Conservation (phyloP, 2,329 filamentous ascomycete genomes). For the Akanthomyces muscarius region DNA sequence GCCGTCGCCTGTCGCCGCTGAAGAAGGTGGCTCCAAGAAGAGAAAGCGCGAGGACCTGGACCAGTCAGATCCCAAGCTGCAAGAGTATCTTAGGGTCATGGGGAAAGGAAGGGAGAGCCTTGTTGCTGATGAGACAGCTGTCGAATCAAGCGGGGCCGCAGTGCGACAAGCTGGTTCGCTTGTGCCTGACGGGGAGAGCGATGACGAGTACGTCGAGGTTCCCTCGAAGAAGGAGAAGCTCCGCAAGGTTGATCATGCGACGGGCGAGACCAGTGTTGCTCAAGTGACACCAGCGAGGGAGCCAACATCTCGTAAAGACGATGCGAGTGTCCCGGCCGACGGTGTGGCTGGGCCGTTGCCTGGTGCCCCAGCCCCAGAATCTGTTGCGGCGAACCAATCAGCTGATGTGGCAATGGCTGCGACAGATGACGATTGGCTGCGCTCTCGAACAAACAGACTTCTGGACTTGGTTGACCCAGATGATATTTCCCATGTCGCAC, state of each 20-base stretch:
- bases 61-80: conserved; percentile 70
- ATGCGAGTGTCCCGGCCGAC: neutral
- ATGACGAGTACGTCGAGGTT: conserved; percentile 70
- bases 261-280: conserved; percentile 21
- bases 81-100: conserved; percentile 84
- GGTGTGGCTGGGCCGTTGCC: conserved; percentile 8
- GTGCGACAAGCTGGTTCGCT: conserved; percentile 30
- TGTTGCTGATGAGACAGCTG: conserved; percentile 29
- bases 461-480: conserved; percentile 80
- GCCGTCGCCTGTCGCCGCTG: conserved; percentile 21
- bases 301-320: neutral
- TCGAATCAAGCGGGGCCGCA: conserved; percentile 22
- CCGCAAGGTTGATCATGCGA: conserved; percentile 32
- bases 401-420: conserved; percentile 36
- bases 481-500: conserved; percentile 36
- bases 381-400: conserved; percentile 24
- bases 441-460: conserved; percentile 80
- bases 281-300: conserved; percentile 8
- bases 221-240: conserved; percentile 50
- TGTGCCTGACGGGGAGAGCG: conserved; percentile 56
- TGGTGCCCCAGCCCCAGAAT: conserved; percentile 18
- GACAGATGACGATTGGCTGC: conserved; percentile 86
- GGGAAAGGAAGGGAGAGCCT: conserved; percentile 44
- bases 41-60: conserved; percentile 59
- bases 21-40: conserved; percentile 54